phyloP scores from a whole-genome alignment of 2,329 filamentous ascomycete species.

The Microdochium bolleyi region DNA sequence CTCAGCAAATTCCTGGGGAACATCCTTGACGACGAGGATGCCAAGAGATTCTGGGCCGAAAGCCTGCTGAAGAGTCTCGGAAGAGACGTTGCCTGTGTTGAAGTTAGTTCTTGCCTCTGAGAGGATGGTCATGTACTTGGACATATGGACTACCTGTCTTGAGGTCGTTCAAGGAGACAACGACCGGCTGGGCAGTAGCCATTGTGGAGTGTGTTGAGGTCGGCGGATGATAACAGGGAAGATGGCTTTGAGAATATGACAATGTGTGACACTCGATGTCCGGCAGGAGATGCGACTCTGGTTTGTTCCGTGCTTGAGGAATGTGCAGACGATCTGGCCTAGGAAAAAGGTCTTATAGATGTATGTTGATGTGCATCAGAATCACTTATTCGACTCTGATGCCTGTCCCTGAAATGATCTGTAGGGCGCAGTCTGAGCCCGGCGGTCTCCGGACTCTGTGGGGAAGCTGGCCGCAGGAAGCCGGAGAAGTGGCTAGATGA shows the following conservation, averaged over 20 bases:
- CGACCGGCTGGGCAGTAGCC: constrained; percentile 46
- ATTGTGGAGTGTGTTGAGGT: constrained; percentile 17
- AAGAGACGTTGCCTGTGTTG: constrained; percentile 53
- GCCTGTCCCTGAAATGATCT: background rate
- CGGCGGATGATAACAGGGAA: background rate
- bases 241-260: background rate
- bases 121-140: too few relatives aligned
- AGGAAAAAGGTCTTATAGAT: too few relatives aligned
- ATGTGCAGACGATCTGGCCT: too few relatives aligned
- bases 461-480: background rate
- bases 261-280: too few relatives aligned
- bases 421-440: background rate
- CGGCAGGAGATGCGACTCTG: too few relatives aligned
- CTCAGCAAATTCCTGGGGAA: constrained; percentile 63
- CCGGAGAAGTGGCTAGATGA: background rate
- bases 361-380: background rate
- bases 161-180: constrained; percentile 54
- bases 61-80: constrained; percentile 63
- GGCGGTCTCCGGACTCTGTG: background rate
- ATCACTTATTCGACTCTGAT: background rate
- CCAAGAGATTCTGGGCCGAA: constrained; percentile 88
- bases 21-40: constrained; percentile 85
- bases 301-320: too few relatives aligned
- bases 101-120: constrained; percentile 1
- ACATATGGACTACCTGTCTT: constrained; percentile 46